Percentiles rank a stretch among this genome's conserved stretches.
Evolutionary conservation across 495 filamentous ascomycete genomes (phyloP).

Genomic region (Sphaerosporella brunnea): DNA sequence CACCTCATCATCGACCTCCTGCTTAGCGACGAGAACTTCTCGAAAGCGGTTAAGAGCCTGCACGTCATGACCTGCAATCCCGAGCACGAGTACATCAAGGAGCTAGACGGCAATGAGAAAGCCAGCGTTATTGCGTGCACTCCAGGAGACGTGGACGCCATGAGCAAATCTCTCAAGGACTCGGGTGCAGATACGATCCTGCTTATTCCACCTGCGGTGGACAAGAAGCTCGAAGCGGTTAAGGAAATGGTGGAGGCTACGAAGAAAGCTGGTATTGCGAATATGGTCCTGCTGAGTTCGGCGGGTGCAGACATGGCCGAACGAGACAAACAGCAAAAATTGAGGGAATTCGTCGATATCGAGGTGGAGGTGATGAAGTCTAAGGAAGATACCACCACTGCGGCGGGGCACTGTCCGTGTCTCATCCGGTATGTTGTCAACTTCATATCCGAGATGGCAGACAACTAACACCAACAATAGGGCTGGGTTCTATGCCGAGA

Average conservation of each 20-base stretch:
- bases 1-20: slow-evolving; percentile 38
- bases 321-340: slow-evolving; percentile 32
- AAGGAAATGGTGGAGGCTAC: slow-evolving; percentile 34
- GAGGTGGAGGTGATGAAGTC: slow-evolving; percentile 31
- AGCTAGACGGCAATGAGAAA: slow-evolving; percentile 36
- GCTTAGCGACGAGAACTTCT: slow-evolving; percentile 32
- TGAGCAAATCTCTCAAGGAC: slow-evolving; percentile 29
- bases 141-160: slow-evolving; percentile 29
- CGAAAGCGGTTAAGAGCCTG: slow-evolving; percentile 28
- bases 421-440: slow-evolving; percentile 32
- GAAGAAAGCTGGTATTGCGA: slow-evolving; percentile 34
- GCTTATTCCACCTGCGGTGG: slow-evolving; percentile 35
- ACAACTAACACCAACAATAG: slow-evolving; percentile 8
- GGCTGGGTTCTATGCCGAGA: slow-evolving; percentile 41
- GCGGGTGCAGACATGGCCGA: slow-evolving; percentile 40
- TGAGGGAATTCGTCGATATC: slow-evolving; percentile 39
- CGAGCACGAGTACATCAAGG: slow-evolving; percentile 32
- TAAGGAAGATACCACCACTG: slow-evolving; percentile 32
- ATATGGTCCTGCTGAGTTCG: slow-evolving; percentile 36
- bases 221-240: slow-evolving; percentile 34
- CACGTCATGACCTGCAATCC: slow-evolving; percentile 34
- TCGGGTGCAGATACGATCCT: slow-evolving; percentile 36
- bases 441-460: neutral
- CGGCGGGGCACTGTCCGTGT: slow-evolving; percentile 32
- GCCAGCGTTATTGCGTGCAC: slow-evolving; percentile 33